Percentiles rank a stretch among this genome's conserved stretches.
These are phyloP conservation scores for Dioscorea cayenensis DNA, from an alignment of 116 monocot species.

Conservation along the genomic window DNA sequence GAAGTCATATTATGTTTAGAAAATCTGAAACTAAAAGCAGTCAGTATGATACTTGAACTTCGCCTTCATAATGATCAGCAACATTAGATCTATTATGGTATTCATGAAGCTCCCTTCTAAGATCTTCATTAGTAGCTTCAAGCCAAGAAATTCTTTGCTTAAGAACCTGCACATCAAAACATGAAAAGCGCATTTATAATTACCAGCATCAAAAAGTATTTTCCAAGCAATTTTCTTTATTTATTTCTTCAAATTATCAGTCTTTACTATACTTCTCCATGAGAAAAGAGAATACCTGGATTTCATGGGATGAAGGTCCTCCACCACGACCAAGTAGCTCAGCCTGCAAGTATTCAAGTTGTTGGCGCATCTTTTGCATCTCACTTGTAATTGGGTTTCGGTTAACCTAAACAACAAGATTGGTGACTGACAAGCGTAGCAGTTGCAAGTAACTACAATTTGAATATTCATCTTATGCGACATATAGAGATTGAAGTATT, in stretches of 20 bases:
- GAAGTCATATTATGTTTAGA: neutral
- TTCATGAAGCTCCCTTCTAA: slow-evolving; percentile 63
- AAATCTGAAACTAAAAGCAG: neutral
- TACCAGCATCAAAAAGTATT: neutral
- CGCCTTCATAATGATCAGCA: slow-evolving; percentile 37
- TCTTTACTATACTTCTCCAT: too few relatives aligned
- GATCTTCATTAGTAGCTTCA: slow-evolving; percentile 85
- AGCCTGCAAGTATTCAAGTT: slow-evolving; percentile 93
- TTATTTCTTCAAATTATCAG: too few relatives aligned
- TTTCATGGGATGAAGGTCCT: slow-evolving; percentile 40
- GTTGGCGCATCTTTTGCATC: slow-evolving; percentile 92
- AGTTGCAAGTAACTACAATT: neutral
- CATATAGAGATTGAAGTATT: neutral
- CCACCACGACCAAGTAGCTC: slow-evolving; percentile 71
- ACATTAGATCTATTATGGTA: slow-evolving; percentile 37
- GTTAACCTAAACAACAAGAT: slow-evolving; percentile 55
- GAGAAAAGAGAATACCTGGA: neutral
- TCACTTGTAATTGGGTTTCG: slow-evolving; percentile 86
- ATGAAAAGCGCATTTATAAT: neutral
- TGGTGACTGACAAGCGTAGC: neutral
- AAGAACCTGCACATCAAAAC: slow-evolving; percentile 42
- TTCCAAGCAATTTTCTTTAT: too few relatives aligned
- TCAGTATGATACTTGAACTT: slow-evolving; percentile 41
- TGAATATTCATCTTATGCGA: neutral
- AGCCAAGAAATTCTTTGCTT: slow-evolving; percentile 90